Conservation (phyloP, 2,329 filamentous ascomycete species). For the Calonectria pseudoturangicola region DNA sequence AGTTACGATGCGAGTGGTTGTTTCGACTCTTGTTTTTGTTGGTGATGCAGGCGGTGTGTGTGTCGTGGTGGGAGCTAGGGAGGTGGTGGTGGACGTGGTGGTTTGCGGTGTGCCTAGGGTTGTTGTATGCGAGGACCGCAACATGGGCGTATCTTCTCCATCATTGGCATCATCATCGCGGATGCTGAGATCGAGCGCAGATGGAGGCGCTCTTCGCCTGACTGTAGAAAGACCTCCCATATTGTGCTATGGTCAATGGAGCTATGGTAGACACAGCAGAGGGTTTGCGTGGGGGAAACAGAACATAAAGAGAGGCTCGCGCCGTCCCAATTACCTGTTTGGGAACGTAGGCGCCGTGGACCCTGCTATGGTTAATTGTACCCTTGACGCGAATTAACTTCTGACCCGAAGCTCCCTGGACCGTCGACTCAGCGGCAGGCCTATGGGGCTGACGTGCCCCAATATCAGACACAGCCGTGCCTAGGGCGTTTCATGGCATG, state of each 20-base stretch:
- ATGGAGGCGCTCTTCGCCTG: constrained; percentile 16
- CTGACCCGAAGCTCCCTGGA: not conserved
- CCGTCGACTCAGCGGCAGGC: not conserved
- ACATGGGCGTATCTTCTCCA: not conserved
- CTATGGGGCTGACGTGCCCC: constrained; percentile 2
- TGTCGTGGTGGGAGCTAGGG: not conserved
- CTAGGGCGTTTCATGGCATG: not conserved
- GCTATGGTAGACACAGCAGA: not conserved
- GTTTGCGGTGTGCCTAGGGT: not conserved
- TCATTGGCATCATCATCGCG: not conserved
- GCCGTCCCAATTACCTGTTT: not conserved
- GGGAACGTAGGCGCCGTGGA: not conserved
- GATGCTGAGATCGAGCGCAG: constrained; percentile 4
- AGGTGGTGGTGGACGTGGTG: not conserved
- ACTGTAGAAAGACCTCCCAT: constrained; percentile 9
- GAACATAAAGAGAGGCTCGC: not conserved
- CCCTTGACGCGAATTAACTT: constrained; percentile 4
- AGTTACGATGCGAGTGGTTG: not conserved
- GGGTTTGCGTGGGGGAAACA: not conserved
- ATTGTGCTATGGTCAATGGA: not conserved
- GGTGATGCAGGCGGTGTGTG: not conserved
- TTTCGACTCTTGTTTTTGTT: not conserved
- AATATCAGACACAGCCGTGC: constrained; percentile 12
- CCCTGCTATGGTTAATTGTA: not conserved
- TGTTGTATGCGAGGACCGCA: not conserved